phyloP scores from a whole-genome alignment of 495 filamentous ascomycete genomes.

The Penicillium lividum region DNA sequence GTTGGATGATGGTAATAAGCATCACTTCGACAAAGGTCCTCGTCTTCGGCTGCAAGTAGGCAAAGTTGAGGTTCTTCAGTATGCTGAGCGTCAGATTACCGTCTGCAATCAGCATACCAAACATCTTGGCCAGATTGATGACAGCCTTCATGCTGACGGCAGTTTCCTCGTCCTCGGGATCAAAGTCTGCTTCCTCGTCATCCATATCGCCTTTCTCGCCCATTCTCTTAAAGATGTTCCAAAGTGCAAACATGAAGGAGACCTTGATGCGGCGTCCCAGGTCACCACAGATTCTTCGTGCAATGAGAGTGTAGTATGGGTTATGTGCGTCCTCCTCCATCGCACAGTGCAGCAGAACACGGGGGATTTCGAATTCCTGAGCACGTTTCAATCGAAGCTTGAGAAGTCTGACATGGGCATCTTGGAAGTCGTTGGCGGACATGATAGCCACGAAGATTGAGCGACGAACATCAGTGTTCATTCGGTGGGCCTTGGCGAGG shows the following conservation, averaged over 20 bases:
- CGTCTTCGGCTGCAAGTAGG: conserved; percentile 73
- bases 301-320: conserved; percentile 88
- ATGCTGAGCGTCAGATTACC: conserved; percentile 62
- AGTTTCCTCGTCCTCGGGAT: conserved; percentile 50
- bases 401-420: conserved; percentile 73
- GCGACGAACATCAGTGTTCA: conserved; percentile 92
- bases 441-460: conserved; percentile 91
- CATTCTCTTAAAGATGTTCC: conserved; percentile 84
- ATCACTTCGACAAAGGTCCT: conserved; percentile 77
- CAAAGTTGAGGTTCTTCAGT: conserved; percentile 76
- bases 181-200: conserved; percentile 53
- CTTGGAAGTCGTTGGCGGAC: conserved; percentile 82
- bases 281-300: conserved; percentile 67
- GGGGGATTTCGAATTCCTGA: conserved; percentile 84
- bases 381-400: conserved; percentile 83
- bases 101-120: conserved; percentile 69
- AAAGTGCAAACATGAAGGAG: conserved; percentile 82
- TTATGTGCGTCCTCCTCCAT: conserved; percentile 84
- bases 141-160: conserved; percentile 60
- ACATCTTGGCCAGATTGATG: conserved; percentile 91
- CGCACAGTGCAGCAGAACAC: conserved; percentile 83
- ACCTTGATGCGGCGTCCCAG: conserved; percentile 68
- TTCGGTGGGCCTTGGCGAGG: conserved; percentile 79
- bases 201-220: conserved; percentile 61
- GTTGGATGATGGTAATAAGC: conserved; percentile 71